Percentiles rank a stretch among this genome's conserved stretches.
Conservation (phyloP, 1,284 basidiomycete genomes). For the Rhodotorula glutinis region DNA sequence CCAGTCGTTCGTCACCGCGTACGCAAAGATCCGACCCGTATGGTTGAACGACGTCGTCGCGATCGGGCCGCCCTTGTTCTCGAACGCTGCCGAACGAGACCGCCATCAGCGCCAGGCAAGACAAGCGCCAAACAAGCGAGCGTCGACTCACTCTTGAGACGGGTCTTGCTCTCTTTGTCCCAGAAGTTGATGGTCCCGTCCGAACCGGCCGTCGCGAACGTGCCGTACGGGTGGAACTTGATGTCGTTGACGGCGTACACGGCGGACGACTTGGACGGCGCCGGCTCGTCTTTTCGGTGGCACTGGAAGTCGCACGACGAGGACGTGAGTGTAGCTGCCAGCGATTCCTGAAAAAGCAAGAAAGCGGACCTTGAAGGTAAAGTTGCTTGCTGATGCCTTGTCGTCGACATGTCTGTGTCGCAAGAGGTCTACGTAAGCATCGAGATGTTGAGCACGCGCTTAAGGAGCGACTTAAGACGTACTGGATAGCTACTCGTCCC, state of each 20-base stretch:
- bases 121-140: too few relatives aligned
- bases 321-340: too few relatives aligned
- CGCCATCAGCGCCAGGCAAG: neutral
- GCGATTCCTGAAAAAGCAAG: too few relatives aligned
- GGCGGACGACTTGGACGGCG: conserved; percentile 53
- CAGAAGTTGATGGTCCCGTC: conserved; percentile 81
- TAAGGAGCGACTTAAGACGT: conserved; percentile 47
- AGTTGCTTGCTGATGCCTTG: conserved; percentile 62
- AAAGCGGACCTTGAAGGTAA: conserved; percentile 70
- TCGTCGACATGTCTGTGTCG: conserved; percentile 69
- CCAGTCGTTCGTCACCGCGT: conserved; percentile 49
- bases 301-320: conserved; percentile 3
- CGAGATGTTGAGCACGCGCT: too few relatives aligned
- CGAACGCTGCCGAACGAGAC: conserved; percentile 57
- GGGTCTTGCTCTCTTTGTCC: conserved; percentile 84
- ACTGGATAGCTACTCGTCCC: conserved; percentile 95
- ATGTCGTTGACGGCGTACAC: conserved; percentile 91
- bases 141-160: conserved; percentile 70
- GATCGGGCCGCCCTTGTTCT: conserved; percentile 66
- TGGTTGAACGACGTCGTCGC: conserved; percentile 75
- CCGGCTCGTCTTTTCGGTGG: conserved; percentile 39
- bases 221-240: conserved; percentile 84
- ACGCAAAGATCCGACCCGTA: conserved; percentile 82
- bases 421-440: neutral
- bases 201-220: conserved; percentile 88